Evolutionary conservation across 2,329 filamentous ascomycete species (phyloP).

Genomic region (Colletotrichum plurivorum): DNA sequence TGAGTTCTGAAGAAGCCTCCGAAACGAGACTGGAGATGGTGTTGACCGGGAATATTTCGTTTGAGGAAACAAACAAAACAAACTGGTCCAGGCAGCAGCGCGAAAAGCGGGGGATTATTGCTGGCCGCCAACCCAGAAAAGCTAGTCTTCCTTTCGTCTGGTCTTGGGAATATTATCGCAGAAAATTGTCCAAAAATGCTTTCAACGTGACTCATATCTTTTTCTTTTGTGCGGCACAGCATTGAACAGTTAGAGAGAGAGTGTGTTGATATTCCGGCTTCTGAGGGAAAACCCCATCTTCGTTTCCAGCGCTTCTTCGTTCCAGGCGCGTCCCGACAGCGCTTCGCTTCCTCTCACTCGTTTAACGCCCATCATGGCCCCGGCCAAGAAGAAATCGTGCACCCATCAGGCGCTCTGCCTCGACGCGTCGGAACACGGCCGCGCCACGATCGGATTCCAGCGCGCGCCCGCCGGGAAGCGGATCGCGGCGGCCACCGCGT

Average conservation of each 20-base stretch:
- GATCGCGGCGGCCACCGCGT: slow-evolving; percentile 48
- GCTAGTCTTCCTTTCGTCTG: too few relatives aligned
- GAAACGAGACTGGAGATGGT: too few relatives aligned
- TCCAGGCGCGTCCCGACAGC: neutral
- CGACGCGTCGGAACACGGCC: slow-evolving; percentile 22
- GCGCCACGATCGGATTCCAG: slow-evolving; percentile 44
- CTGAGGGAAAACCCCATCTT: neutral
- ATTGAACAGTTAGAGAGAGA: neutral
- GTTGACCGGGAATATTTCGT: too few relatives aligned
- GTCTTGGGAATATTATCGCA: too few relatives aligned
- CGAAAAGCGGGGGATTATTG: slow-evolving; percentile 17
- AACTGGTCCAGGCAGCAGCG: slow-evolving; percentile 21
- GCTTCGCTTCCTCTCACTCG: too few relatives aligned
- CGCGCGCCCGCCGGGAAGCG: slow-evolving; percentile 47
- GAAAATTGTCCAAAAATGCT: neutral
- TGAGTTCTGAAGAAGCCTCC: too few relatives aligned
- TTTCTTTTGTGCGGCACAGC: neutral
- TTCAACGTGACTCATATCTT: neutral
- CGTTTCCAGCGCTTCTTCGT: neutral
- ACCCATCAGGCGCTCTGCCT: slow-evolving; percentile 18
- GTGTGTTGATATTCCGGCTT: neutral
- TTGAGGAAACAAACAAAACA: too few relatives aligned
- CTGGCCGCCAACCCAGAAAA: too few relatives aligned
- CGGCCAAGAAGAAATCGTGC: slow-evolving; percentile 14
- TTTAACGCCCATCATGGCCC: slow-evolving; percentile 19